Evolutionary conservation across 495 filamentous ascomycete genomes (phyloP).

Genomic region (Trichoderma parareesei): DNA sequence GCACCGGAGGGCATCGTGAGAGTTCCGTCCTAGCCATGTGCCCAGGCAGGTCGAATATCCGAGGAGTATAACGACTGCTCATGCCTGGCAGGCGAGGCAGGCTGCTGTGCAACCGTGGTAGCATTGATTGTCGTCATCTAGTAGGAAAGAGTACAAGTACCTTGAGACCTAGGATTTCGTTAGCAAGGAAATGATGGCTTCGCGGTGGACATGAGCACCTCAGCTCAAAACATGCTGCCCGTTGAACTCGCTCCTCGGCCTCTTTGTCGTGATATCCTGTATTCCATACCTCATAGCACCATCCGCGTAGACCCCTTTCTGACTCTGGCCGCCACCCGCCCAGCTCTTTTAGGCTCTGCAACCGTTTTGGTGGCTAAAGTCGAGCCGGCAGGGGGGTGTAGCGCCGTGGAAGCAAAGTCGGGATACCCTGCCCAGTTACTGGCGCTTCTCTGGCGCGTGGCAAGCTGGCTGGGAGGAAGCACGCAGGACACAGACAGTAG

Average conservation of each 20-base stretch:
- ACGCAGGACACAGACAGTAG: not conserved
- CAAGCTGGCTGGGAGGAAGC: not conserved
- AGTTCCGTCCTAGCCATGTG: not conserved
- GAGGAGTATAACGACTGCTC: not conserved
- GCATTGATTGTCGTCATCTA: not conserved
- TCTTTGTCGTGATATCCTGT: not conserved
- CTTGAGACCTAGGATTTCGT: not conserved
- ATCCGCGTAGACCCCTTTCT: too few relatives aligned
- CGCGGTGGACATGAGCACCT: not conserved
- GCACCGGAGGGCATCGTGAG: not conserved
- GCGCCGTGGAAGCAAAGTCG: not conserved
- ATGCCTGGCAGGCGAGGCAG: not conserved
- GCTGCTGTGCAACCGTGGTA: not conserved
- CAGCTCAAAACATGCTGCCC: not conserved
- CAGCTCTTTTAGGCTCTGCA: not conserved
- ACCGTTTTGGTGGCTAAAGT: not conserved
- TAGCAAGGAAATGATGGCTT: not conserved
- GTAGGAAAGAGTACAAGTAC: not conserved
- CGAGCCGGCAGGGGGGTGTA: not conserved
- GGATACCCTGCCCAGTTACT: not conserved
- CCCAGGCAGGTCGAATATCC: not conserved
- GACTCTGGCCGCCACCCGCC: too few relatives aligned
- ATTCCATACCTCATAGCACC: too few relatives aligned
- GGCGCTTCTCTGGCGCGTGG: not conserved
- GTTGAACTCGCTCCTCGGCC: not conserved